Percentiles rank a stretch among this genome's conserved stretches.
These are phyloP conservation scores for Neospermospora avenae DNA, from an alignment of 2,329 filamentous ascomycete species.

Conservation along the genomic window DNA sequence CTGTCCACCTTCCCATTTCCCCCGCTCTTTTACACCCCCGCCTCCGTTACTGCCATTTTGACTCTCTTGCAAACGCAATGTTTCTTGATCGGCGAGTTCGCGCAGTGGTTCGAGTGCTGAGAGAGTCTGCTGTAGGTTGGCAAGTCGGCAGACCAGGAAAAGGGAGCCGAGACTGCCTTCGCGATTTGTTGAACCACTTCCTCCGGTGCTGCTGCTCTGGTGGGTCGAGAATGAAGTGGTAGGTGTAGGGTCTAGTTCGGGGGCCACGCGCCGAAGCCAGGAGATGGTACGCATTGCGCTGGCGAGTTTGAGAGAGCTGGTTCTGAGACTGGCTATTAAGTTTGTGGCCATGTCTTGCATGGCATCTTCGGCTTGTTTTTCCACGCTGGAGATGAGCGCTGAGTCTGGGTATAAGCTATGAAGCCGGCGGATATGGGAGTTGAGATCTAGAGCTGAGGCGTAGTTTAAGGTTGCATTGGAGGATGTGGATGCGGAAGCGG, in stretches of 20 bases:
- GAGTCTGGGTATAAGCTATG: constrained; percentile 80
- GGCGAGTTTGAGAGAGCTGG: constrained; percentile 79
- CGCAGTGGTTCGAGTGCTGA: constrained; percentile 80
- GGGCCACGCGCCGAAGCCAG: constrained; percentile 83
- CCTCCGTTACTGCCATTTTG: not conserved
- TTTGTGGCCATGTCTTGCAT: constrained; percentile 88
- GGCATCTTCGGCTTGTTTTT: constrained; percentile 74
- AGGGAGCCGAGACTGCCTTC: constrained; percentile 76
- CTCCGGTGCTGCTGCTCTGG: constrained; percentile 22
- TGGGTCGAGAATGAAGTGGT: constrained; percentile 6
- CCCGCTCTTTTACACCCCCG: constrained; percentile 25
- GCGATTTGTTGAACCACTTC: constrained; percentile 48
- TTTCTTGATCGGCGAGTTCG: constrained; percentile 87
- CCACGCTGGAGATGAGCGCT: constrained; percentile 68
- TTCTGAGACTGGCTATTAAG: constrained; percentile 73
- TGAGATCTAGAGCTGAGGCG: constrained; percentile 83
- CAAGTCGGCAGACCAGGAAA: constrained; percentile 82
- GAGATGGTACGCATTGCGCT: constrained; percentile 87
- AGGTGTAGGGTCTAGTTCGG: constrained; percentile 61
- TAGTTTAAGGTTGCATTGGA: constrained; percentile 63
- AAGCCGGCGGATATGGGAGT: constrained; percentile 88
- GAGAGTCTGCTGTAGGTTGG: constrained; percentile 74
- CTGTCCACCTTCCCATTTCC: constrained; percentile 66
- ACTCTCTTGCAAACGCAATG: constrained; percentile 40
- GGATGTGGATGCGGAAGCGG: constrained; percentile 41